Conservation (phyloP, 1,284 basidiomycete species). For the Veloporphyrellus conicus region DNA sequence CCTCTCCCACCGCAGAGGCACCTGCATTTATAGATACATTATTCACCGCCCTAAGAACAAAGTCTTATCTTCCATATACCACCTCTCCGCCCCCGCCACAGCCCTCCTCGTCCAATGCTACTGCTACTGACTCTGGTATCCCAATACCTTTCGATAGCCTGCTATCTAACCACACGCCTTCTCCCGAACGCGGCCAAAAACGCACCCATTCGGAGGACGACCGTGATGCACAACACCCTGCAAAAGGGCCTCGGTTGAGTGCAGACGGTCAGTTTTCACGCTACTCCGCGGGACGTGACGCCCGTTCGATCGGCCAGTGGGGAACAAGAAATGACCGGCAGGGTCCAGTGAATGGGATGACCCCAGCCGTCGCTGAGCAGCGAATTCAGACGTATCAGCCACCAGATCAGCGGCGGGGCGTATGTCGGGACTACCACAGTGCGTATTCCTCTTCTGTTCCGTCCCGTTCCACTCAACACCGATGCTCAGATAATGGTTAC, state of each 20-base stretch:
- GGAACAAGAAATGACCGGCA: conserved; percentile 33
- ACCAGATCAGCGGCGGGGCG: conserved; percentile 62
- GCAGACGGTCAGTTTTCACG: conserved; percentile 61
- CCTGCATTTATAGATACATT: conserved; percentile 77
- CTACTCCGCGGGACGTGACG: conserved; percentile 45
- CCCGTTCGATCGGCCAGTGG: conserved; percentile 42
- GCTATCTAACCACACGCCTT: conserved; percentile 42
- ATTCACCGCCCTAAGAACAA: conserved; percentile 75
- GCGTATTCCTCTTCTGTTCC: conserved; percentile 34
- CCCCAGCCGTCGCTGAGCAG: conserved; percentile 43
- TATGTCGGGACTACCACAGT: conserved; percentile 90
- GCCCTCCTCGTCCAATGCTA: conserved; percentile 34
- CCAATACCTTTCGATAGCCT: conserved; percentile 72
- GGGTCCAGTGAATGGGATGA: conserved; percentile 23
- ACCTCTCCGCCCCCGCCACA: conserved; percentile 37
- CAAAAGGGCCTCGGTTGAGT: conserved; percentile 66
- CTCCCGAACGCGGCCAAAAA: conserved; percentile 58
- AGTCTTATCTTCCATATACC: conserved; percentile 75
- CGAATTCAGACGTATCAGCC: conserved; percentile 57
- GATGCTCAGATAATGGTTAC: conserved; percentile 71
- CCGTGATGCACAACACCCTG: conserved; percentile 50
- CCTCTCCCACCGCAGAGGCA: conserved; percentile 51
- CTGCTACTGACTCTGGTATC: conserved; percentile 57
- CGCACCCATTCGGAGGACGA: conserved; percentile 60
- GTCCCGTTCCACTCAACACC: conserved; percentile 7